Base-by-base conservation (phyloP, 2,329 filamentous ascomycete genomes). In the Penicillium thymicola region DNA sequence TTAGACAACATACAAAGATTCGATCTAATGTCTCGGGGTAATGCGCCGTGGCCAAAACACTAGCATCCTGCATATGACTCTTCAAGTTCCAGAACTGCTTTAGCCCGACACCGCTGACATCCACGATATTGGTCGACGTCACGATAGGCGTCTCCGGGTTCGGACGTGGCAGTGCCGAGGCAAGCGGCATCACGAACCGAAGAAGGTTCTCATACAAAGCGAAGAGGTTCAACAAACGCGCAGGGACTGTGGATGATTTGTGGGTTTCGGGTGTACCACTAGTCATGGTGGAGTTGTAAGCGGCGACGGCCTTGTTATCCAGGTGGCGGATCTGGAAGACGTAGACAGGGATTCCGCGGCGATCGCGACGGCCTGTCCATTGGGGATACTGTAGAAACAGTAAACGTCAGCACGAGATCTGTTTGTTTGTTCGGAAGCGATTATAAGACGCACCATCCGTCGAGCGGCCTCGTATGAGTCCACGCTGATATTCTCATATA, bases 81-180 rank as follows among this genome's bases (percentile, higher is more conserved):
- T 95, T 94, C 60, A 97, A 76, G 75, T 95, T 95, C 93, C 93
- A 97, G 73, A 97, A 97, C 78, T 95, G 92, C 78, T 90, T 91
- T 73, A 97, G 75, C 6, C 90, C 90, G 27, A 97, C 92, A 14
- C 88, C 87, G 16, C 86, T 89, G 61, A 97, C 91, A 72, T 97
- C 93, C 56, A 97, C 92, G 66, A 97, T 96, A 76, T 97, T 97
- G 67, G 90, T 96, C 69, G 89, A 92, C 66, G 94, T 87, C 38
- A 92, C 93, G 65, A 97, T 91, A 7, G 93, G 93, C n/a, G 90
- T 92, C 61, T 87, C 84, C 4, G 88, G 82, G 71, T 89, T 79
- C 8, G 87, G 85, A 67, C 92, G 84, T 66, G 90, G 84, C 59
- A 96, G 82, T 67, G 89, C 83, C 38, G 90, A 90, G 77, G 89